Evolutionary conservation across 495 filamentous ascomycete genomes (phyloP).

Genomic region (Penicillium mononematosum): DNA sequence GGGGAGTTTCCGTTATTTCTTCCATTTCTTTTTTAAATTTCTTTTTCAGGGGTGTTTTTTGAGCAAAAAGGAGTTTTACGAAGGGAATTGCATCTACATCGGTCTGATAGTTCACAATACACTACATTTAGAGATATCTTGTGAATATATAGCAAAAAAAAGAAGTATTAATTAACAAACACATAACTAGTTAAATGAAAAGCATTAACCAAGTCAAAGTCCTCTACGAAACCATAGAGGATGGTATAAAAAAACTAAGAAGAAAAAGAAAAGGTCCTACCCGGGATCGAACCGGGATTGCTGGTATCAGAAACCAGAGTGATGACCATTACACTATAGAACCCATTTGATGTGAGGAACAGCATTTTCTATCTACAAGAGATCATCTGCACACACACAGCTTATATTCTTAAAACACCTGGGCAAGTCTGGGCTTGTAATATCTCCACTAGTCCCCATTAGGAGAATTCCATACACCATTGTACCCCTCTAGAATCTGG

Average conservation of each 20-base stretch:
- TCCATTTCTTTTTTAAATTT: background rate
- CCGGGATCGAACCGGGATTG: constrained; percentile 44
- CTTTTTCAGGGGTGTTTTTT: background rate
- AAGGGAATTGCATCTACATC: constrained; percentile 6
- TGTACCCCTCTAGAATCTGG: background rate
- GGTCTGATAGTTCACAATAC: constrained; percentile 1
- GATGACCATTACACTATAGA: constrained; percentile 34
- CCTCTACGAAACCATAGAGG: no score
- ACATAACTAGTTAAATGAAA: background rate
- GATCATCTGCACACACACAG: no score
- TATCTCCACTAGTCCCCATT: constrained; percentile 22
- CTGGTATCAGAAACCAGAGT: constrained; percentile 41
- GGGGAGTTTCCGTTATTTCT: constrained; percentile 4
- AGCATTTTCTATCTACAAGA: background rate
- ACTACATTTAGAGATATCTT: background rate
- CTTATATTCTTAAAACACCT: no score
- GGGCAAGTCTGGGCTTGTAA: background rate
- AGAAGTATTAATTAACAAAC: background rate
- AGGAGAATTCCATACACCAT: constrained; percentile 31
- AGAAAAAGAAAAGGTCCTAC: constrained; percentile 32
- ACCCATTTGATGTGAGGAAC: constrained; percentile 8
- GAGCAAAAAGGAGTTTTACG: constrained; percentile 3
- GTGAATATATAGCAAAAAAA: background rate
- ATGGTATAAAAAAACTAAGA: background rate
- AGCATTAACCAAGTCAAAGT: background rate